Evolutionary conservation across 2,329 filamentous ascomycete species (phyloP).

Genomic region (Aspergillus flavus): DNA sequence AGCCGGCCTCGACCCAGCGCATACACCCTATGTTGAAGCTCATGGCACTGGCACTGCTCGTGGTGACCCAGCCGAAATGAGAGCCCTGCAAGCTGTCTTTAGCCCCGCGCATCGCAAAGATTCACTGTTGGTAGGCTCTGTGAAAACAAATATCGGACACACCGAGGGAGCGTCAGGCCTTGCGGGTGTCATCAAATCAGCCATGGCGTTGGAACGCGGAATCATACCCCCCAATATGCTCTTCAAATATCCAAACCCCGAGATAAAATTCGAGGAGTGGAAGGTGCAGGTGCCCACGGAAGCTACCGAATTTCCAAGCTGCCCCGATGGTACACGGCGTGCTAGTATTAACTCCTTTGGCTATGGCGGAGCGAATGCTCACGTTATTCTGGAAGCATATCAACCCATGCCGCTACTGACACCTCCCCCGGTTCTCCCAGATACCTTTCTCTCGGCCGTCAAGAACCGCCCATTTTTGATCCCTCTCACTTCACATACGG

Average conservation of each 20-base stretch:
- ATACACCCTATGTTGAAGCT: conserved; percentile 41
- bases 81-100: conserved; percentile 20
- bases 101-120: conserved; percentile 4
- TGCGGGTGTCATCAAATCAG: conserved; percentile 29
- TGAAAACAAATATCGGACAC: conserved; percentile 35
- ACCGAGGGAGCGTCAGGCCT: conserved; percentile 29
- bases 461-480: too few relatives aligned
- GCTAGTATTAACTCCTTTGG: conserved; percentile 29
- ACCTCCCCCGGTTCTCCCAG: background rate
- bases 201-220: conserved; percentile 29
- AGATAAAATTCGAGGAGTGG: background rate
- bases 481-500: too few relatives aligned
- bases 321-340: background rate
- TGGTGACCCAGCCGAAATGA: conserved; percentile 36
- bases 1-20: conserved; percentile 33
- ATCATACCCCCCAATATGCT: conserved; percentile 32
- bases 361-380: conserved; percentile 23
- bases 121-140: background rate
- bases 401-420: too few relatives aligned
- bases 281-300: background rate
- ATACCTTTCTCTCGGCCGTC: background rate
- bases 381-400: conserved; percentile 20
- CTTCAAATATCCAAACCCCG: conserved; percentile 25
- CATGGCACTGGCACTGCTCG: conserved; percentile 48
- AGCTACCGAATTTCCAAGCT: too few relatives aligned